These are phyloP conservation scores for Rutstroemia sp. DNA, from an alignment of 2,329 filamentous ascomycete genomes.

Conservation along the genomic window DNA sequence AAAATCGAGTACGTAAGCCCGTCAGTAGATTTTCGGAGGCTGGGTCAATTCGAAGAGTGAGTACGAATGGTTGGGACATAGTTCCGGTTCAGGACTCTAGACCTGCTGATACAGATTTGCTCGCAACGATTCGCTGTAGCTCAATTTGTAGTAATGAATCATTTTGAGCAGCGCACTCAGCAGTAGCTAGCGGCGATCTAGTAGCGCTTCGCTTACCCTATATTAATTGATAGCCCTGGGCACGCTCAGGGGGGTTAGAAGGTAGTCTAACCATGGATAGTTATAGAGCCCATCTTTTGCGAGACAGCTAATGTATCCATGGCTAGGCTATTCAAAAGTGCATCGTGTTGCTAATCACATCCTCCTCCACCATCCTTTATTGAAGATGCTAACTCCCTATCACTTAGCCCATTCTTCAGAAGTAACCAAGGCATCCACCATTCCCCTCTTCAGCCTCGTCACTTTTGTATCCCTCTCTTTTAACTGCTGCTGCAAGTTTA, in stretches of 20 bases:
- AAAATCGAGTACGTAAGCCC: neutral
- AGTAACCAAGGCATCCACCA: conserved; percentile 33
- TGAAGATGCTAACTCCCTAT: neutral
- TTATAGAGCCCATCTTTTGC: too few species aligned
- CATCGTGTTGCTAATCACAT: neutral
- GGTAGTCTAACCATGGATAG: too few species aligned
- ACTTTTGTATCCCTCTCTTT: conserved; percentile 50
- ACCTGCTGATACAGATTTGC: too few species aligned
- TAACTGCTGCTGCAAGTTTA: conserved; percentile 51
- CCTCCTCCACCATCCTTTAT: neutral
- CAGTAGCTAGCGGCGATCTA: too few species aligned
- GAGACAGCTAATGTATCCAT: too few species aligned
- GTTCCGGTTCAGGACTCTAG: neutral
- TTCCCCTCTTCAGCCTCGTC: conserved; percentile 35
- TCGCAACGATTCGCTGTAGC: too few species aligned
- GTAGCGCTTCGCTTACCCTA: too few species aligned
- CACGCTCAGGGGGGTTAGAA: too few species aligned
- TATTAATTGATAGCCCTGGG: too few species aligned
- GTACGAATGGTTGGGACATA: conserved; percentile 10
- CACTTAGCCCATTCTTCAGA: conserved; percentile 5
- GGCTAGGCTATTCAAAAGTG: neutral
- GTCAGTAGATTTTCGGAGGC: conserved; percentile 6
- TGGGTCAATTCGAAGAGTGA: conserved; percentile 8
- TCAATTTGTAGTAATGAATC: too few species aligned
- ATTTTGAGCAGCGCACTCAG: too few species aligned